Base-by-base conservation (phyloP, 2,329 filamentous ascomycete species). In the Pseudogymnoascus sp. region DNA sequence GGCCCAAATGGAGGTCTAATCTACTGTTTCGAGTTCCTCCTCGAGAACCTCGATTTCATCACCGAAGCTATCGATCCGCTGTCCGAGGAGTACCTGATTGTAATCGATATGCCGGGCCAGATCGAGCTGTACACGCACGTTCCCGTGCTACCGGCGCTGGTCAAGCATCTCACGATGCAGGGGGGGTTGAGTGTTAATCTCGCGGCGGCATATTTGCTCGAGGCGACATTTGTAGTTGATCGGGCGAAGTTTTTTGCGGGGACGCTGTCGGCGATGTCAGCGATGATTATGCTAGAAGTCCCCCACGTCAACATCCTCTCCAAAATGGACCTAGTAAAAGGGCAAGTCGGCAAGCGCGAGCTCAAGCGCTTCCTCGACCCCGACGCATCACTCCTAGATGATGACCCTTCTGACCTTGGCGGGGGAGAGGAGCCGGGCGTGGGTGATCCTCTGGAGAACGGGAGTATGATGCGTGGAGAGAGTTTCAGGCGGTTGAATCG, bases 81-180 rank as follows among this genome's bases (percentile, higher is more conserved):
- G 63, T 93, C 91, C 8, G 95, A 99, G 71, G 95, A 97, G 71
- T 97, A 96, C 76, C 84, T 99, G 66, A 96, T 97, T 76, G 90
- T 99, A 67, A 92, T 99, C 78, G 95, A 99, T 77, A 97, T 97
- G 90, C 95, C 95, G 0, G 95, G 95, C 63, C 95, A 99, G 79
- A 97, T 99, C 76, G 95, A 99, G 78, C 85, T 99, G 12, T 99
- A 97, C 78, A 97, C 93, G 2, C 95, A 99, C 75, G 90, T 97
- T 36, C 95, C 95, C 40, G 89, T 99, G 68, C 80, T 99, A 34
- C 95, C 95, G 1, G 85, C 87, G 18, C 84, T 99, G 59, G 87
- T 93, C 68, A 88, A 88, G 71, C 91, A 91, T 73, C 82, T 97
- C 61, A 91, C 88, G 43, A 85, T 89, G 66, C 81, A 86, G 9